Conservation (phyloP, 495 filamentous ascomycete species). For the Xylaria sp. region DNA sequence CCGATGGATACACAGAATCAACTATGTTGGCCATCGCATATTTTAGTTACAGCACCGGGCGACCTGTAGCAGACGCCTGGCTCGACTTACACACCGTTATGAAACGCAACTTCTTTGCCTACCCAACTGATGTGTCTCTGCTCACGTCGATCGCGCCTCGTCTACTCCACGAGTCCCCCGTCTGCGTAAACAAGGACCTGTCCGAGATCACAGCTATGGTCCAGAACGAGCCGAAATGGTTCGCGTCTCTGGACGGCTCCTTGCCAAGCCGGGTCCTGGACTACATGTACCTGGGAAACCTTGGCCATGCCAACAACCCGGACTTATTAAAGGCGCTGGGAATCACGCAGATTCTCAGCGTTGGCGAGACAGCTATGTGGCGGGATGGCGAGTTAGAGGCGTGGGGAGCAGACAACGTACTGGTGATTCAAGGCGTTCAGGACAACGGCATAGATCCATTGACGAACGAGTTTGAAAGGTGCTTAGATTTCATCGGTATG, state of each 20-base stretch:
- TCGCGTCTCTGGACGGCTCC: conserved; percentile 84
- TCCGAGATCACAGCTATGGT: conserved; percentile 53
- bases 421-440: conserved; percentile 83
- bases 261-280: conserved; percentile 85
- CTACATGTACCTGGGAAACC: conserved; percentile 97
- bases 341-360: conserved; percentile 86
- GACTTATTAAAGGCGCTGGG: conserved; percentile 79
- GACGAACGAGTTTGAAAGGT: conserved; percentile 84
- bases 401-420: conserved; percentile 77
- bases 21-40: conserved; percentile 88
- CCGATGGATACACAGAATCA: conserved; percentile 95
- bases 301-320: conserved; percentile 91
- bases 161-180: conserved; percentile 62
- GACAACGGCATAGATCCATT: conserved; percentile 96
- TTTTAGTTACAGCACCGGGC: conserved; percentile 84
- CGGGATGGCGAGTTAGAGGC: conserved; percentile 65
- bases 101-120: conserved; percentile 93
- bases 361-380: conserved; percentile 92
- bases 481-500: conserved; percentile 91
- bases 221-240: conserved; percentile 74
- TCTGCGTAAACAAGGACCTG: conserved; percentile 44
- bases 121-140: conserved; percentile 84
- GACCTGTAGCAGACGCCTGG: conserved; percentile 85
- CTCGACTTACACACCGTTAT: conserved; percentile 80
- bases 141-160: conserved; percentile 76